Base-by-base conservation (phyloP, 768 basidiomycete genomes). In the Symmetrospora coprosmae region DNA sequence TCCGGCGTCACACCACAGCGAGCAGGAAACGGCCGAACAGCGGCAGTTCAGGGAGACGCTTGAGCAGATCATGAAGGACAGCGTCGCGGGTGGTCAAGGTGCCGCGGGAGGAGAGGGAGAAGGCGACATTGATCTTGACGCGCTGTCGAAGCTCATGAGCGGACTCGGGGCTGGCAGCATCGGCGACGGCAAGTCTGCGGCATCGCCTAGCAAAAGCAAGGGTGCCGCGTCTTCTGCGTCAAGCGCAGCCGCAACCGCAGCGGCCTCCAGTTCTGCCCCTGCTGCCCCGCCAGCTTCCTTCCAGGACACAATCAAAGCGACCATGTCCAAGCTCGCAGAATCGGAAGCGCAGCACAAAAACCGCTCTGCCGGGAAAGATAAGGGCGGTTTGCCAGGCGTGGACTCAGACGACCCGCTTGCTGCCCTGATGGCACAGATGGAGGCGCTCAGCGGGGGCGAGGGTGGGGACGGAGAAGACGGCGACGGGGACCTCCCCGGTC, bases 311-410 rank as follows among this genome's bases (percentile, higher is more conserved):
- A 82, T 89, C 49, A 78, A 78, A 62, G 78, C 81, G 66, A 80
- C 87, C 5, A 81, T 86, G 80, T 78, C 82, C 38, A 84, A 84
- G 71, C 72, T 87, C 61, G 81, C 79, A 68, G 78, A 81, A 70
- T 82, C 66, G 33, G 39, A 59, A 14, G 46, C 52, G 1, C 50
- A 41, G 38, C 35, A 47, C 19, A 41, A 50, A 46, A 1, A 45
- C 38, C 13, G 8, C 8, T n/a, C n/a, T n/a, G 55, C 63, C 16
- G 62, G 48, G 21, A 43, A 27, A 1, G 46, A 43, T 16, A 58
- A 49, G n/a, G 13, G 49, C 23, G 43, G 27, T 1, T 30, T 6
- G 0, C 19, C 2, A 3, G 56, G 37, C 11, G 45, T 17, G 2
- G 52, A 19, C 6, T 51, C 53, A 4, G 35, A 53, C 6, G 69